Conservation (phyloP, 1,284 basidiomycete species). For the Termitomyces sp. region DNA sequence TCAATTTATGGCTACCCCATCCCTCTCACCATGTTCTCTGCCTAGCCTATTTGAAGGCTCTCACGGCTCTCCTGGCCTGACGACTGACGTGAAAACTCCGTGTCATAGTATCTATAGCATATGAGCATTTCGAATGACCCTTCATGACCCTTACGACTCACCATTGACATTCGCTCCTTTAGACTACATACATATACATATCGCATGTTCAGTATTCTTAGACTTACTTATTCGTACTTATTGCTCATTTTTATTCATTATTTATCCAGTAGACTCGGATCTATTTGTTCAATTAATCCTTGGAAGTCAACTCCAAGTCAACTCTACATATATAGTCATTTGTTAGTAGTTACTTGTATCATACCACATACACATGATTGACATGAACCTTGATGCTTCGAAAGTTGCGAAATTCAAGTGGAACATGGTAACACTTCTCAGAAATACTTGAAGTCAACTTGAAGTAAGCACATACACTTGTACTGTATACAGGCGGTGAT, state of each 20-base stretch:
- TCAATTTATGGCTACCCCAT: background rate
- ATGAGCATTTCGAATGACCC: background rate
- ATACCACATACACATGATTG: background rate
- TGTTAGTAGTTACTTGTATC: background rate
- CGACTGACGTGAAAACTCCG: background rate
- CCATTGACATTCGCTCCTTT: background rate
- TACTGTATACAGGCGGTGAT: no score
- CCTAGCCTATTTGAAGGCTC: background rate
- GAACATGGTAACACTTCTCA: no score
- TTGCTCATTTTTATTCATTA: background rate
- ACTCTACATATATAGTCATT: no score
- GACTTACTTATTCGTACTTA: background rate
- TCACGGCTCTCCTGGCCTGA: background rate
- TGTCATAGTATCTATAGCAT: background rate
- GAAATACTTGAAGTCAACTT: no score
- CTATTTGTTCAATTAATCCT: no score
- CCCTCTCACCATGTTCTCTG: background rate
- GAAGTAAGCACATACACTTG: no score
- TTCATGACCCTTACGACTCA: background rate
- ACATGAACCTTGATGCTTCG: slow-evolving; percentile 3
- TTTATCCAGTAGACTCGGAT: background rate
- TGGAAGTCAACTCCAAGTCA: no score
- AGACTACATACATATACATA: background rate
- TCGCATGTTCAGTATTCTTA: background rate
- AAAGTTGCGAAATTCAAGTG: background rate